Evolutionary conservation across 1,284 basidiomycete species (phyloP).

Genomic region (Irpex lacteus): DNA sequence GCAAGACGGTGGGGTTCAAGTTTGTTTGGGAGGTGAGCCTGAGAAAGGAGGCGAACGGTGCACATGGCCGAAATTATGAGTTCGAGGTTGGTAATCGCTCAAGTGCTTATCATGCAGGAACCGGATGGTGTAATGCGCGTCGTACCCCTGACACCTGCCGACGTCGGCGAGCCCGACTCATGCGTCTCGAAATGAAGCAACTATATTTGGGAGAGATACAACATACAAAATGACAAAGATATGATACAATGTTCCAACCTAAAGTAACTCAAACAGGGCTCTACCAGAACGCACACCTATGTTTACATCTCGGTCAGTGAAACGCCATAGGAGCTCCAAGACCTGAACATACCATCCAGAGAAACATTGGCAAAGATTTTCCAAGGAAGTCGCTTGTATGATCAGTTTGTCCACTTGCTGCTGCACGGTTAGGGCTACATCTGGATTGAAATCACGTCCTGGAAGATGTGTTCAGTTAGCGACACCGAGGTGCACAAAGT

Average conservation of each 20-base stretch:
- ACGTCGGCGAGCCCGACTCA: not conserved
- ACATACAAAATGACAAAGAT: not conserved
- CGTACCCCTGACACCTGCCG: not conserved
- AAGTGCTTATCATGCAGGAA: not conserved
- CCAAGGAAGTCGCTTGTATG: slow-evolving; percentile 84
- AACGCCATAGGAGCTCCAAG: not conserved
- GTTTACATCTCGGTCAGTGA: not conserved
- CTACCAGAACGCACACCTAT: slow-evolving; percentile 42
- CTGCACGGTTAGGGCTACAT: slow-evolving; percentile 66
- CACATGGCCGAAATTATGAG: not conserved
- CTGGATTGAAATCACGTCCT: slow-evolving; percentile 91
- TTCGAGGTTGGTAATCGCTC: not conserved
- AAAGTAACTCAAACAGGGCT: not conserved
- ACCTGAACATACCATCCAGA: slow-evolving; percentile 76
- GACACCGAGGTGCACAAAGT: not conserved
- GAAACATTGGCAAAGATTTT: slow-evolving; percentile 95
- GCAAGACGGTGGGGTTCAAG: not conserved
- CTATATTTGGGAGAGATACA: too few species aligned
- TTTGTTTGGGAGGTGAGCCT: not conserved
- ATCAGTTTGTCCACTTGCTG: slow-evolving; percentile 91
- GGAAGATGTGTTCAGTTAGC: not conserved
- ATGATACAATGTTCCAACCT: not conserved
- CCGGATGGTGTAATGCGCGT: not conserved
- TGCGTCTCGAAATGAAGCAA: not conserved
- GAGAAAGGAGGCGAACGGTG: not conserved